Percentiles rank a stretch among this genome's conserved stretches.
phyloP scores from a whole-genome alignment of 495 filamentous ascomycete genomes.

The Tuber indicum region DNA sequence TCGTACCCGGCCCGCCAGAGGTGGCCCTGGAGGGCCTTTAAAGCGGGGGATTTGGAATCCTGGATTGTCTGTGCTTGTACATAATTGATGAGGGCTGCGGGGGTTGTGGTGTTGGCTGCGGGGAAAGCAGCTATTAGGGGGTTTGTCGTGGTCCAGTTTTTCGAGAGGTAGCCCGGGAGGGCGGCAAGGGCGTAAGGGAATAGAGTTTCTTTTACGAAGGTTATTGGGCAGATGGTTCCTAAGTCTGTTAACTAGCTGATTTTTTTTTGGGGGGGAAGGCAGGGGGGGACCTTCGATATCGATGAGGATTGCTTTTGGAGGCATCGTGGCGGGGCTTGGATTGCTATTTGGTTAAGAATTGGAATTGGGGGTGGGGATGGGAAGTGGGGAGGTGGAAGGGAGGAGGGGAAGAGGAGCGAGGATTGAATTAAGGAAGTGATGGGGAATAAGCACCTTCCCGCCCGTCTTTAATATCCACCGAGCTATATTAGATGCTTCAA shows the following conservation, averaged over 20 bases:
- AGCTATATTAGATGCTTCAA: not conserved
- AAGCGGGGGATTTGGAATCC: slow-evolving; percentile 1
- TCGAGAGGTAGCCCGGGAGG: slow-evolving; percentile 53
- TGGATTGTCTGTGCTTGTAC: slow-evolving; percentile 3
- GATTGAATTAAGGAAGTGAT: not conserved
- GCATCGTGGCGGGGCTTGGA: not conserved
- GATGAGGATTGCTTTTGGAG: not conserved
- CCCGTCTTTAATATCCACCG: not conserved
- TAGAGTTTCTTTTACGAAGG: not conserved
- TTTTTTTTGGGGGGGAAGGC: not conserved
- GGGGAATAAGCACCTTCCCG: not conserved
- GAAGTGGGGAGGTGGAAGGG: not conserved
- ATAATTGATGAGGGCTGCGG: not conserved
- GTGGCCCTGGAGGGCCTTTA: slow-evolving; percentile 46
- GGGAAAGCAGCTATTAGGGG: slow-evolving; percentile 60
- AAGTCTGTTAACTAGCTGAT: not conserved
- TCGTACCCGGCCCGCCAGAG: slow-evolving; percentile 62
- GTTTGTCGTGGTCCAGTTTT: slow-evolving; percentile 58
- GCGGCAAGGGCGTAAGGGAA: slow-evolving; percentile 57
- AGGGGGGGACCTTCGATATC: not conserved
- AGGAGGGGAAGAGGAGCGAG: too few species aligned
- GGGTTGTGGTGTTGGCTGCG: slow-evolving; percentile 24
- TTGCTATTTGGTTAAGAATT: not conserved
- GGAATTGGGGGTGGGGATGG: not conserved
- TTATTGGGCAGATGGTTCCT: not conserved